Base-by-base conservation (phyloP, 768 basidiomycete species). In the Boletellus emodensis region DNA sequence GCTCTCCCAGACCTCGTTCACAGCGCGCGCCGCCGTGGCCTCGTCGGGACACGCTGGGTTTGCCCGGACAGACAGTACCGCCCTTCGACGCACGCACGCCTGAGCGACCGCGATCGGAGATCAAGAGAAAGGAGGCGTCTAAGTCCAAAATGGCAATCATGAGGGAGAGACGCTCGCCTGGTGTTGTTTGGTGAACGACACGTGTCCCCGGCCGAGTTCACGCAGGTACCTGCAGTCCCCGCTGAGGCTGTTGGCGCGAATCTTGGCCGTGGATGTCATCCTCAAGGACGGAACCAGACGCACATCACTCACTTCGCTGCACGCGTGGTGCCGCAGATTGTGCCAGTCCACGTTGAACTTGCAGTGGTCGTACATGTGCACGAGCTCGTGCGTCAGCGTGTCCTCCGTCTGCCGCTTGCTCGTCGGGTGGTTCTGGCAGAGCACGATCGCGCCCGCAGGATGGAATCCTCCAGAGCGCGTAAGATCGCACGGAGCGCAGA, bases 1-100 rank as follows among this genome's bases (percentile, higher is more conserved):
- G 58, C 90, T 93, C 62, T 93, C 93, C 88, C 90, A 99, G 32
- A 95, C 95, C 66, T 96, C 90, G 57, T 97, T 96, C 40, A 98
- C 94, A 1, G 84, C 93, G 50, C 80, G 79, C 66, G 94, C 92
- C 12, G 94, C 95, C 22, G 87, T 74, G 6, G 77, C 88, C 35
- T 75, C 68, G 61, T 86, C 81, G 1, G 84, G 84, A 63, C 94
- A 97, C 18, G 78, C 74, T 12, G 91, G 85, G 66, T 97, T 94
- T 15, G 79, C 80, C 35, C 74, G 71, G 2, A 99, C 90, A 3
- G 93, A 95, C 33, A 85, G 66, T 11, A 90, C 75, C 8, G 95
- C 92, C 54, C 94, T 78, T 35, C 94, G 81, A 45, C 93, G 87
- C 18, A 96, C 92, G 61, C 95, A 98, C 12, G 83, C 84, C 93